A percentile compares a stretch with the other conserved stretches of the same genome.
These are phyloP conservation scores for Apiospora sp. DNA, from an alignment of 2,329 filamentous ascomycete genomes.

Conservation along the genomic window DNA sequence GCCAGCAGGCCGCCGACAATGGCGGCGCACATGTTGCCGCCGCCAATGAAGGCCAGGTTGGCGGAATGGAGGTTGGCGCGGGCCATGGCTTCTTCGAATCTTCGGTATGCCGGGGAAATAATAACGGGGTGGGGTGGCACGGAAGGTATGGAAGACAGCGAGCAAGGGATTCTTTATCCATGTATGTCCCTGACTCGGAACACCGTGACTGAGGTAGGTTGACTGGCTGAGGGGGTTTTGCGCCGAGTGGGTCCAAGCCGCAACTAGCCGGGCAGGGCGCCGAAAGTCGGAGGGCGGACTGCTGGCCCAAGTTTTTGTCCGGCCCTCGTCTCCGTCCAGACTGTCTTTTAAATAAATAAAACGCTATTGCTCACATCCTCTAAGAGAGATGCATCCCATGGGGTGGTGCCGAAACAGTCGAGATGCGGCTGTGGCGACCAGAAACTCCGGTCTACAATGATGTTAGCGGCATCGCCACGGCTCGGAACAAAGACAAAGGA, in stretches of 20 bases:
- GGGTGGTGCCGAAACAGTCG: not conserved
- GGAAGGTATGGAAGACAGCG: not conserved
- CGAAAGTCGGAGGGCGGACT: conserved; percentile 5
- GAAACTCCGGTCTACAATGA: not conserved
- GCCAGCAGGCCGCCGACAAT: conserved; percentile 58
- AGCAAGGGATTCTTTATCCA: not conserved
- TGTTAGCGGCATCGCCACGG: too few relatives aligned
- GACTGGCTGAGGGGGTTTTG: not conserved
- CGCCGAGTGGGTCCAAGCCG: conserved; percentile 17
- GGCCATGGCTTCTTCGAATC: not conserved
- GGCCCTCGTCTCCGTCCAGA: not conserved
- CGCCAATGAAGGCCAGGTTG: conserved; percentile 44
- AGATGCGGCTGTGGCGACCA: not conserved
- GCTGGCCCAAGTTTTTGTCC: not conserved
- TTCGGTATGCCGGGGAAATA: not conserved
- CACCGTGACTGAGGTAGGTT: not conserved
- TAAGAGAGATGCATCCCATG: not conserved
- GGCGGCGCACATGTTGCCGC: conserved; percentile 61
- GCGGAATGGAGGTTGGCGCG: not conserved
- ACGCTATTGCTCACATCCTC: too few relatives aligned
- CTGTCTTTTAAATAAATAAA: too few relatives aligned
- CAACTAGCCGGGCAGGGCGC: conserved; percentile 1
- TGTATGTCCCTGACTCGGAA: not conserved
- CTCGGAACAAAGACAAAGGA: too few relatives aligned
- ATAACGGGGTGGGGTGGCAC: not conserved